A percentile compares a stretch with the other conserved stretches of the same genome.
These are phyloP conservation scores for Wickerhamomyces subpelliculosus DNA, from an alignment of 805 yeast species.

Conservation along the genomic window DNA sequence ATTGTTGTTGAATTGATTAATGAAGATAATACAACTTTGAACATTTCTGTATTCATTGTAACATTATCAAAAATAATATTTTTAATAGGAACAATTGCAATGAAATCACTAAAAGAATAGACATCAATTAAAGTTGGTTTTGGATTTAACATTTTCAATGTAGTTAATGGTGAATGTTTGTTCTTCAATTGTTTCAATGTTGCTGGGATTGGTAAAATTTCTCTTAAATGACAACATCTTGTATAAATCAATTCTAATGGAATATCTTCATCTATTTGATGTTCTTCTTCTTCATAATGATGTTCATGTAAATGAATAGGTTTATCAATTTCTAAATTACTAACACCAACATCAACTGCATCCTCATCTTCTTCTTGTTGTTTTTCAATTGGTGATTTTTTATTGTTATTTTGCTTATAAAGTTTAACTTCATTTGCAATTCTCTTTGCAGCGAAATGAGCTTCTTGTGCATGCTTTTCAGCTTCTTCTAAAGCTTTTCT, in stretches of 20 bases:
- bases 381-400: conserved; percentile 7
- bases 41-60: conserved; percentile 65
- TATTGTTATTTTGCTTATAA: conserved; percentile 25
- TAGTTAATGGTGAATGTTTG: conserved; percentile 66
- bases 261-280: conserved; percentile 17
- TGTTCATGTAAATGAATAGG: conserved; percentile 61
- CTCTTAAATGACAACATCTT: conserved; percentile 88
- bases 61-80: conserved; percentile 78
- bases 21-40: conserved; percentile 64
- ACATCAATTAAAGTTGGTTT: conserved; percentile 85
- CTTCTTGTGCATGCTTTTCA: conserved; percentile 68
- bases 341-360: conserved; percentile 11
- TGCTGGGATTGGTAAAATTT: conserved; percentile 87
- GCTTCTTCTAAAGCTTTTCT: conserved; percentile 50
- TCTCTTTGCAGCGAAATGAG: conserved; percentile 63
- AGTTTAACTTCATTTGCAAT: conserved; percentile 58
- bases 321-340: conserved; percentile 53
- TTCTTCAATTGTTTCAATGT: conserved; percentile 76
- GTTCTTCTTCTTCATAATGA: conserved; percentile 34
- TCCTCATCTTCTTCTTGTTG: conserved; percentile 20
- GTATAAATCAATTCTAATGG: conserved; percentile 70
- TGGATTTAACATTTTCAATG: conserved; percentile 75
- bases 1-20: conserved; percentile 58
- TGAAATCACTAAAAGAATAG: conserved; percentile 81
- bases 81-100: conserved; percentile 77